These are phyloP conservation scores for Spiromastix sp. DNA, from an alignment of 2,329 filamentous ascomycete species.

Conservation along the genomic window DNA sequence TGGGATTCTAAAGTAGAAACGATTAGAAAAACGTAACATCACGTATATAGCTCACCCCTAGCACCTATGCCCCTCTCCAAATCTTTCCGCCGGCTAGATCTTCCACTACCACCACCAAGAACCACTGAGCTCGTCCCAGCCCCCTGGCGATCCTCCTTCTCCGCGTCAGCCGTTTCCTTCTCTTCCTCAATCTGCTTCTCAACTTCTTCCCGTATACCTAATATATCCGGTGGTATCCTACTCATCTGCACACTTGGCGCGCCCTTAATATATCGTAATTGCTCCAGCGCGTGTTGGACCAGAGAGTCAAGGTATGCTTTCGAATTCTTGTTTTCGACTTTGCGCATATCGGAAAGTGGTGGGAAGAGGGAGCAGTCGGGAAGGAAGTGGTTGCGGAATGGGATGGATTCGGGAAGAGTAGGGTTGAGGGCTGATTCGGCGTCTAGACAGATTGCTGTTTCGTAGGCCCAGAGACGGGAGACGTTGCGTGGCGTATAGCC, in stretches of 20 bases:
- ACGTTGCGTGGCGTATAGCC: constrained; percentile 97
- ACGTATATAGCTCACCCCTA: constrained; percentile 28
- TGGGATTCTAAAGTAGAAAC: constrained; percentile 2
- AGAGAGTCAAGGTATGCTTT: constrained; percentile 65
- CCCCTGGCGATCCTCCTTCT: constrained; percentile 28
- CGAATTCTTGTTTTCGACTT: constrained; percentile 67
- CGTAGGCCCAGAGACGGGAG: constrained; percentile 90
- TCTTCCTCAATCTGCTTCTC: constrained; percentile 38
- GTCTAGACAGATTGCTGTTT: constrained; percentile 81
- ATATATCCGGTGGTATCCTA: constrained; percentile 67
- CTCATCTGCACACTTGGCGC: constrained; percentile 82
- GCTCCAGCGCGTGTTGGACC: constrained; percentile 68
- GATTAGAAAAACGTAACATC: constrained; percentile 6
- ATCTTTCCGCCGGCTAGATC: constrained; percentile 21
- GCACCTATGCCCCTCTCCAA: constrained; percentile 21
- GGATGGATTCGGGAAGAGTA: constrained; percentile 66
- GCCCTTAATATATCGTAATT: constrained; percentile 72
- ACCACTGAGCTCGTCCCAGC: constrained; percentile 9
- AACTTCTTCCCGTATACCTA: constrained; percentile 41
- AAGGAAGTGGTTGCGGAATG: constrained; percentile 81
- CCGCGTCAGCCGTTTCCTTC: constrained; percentile 26
- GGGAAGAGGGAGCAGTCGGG: constrained; percentile 83
- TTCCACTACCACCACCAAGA: constrained; percentile 1
- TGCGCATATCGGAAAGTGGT: constrained; percentile 60
- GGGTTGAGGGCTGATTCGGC: constrained; percentile 60